A percentile compares a stretch with the other conserved stretches of the same genome.
Evolutionary conservation across 2,329 filamentous ascomycete genomes (phyloP).

Genomic region (Thelonectria rubi): DNA sequence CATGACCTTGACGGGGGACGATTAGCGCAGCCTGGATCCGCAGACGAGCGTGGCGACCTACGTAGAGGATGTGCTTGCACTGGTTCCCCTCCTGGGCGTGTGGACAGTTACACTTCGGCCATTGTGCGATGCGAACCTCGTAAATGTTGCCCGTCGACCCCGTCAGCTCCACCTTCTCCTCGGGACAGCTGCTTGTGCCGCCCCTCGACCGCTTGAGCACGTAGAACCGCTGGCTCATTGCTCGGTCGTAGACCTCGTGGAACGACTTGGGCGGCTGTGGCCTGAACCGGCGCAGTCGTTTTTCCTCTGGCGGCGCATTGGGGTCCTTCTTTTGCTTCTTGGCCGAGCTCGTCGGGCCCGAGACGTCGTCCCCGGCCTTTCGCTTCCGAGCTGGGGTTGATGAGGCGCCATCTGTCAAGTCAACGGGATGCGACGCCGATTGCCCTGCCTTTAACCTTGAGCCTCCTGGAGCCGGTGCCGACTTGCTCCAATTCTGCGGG

Average conservation of each 20-base stretch:
- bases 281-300: constrained; percentile 49
- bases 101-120: constrained; percentile 65
- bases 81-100: constrained; percentile 62
- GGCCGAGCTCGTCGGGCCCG: constrained; percentile 2
- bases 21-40: no score
- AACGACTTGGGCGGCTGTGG: constrained; percentile 48
- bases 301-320: constrained; percentile 40
- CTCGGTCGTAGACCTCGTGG: constrained; percentile 49
- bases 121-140: constrained; percentile 60
- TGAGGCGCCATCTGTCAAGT: constrained; percentile 9
- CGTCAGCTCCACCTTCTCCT: constrained; percentile 66
- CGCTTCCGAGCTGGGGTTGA: constrained; percentile 31
- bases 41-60: constrained; percentile 37
- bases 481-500: constrained; percentile 9
- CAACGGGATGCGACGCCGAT: constrained; percentile 16
- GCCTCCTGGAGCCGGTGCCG: not conserved
- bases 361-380: constrained; percentile 10
- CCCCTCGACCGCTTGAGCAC: constrained; percentile 53
- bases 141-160: constrained; percentile 75
- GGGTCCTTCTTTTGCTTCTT: constrained; percentile 29
- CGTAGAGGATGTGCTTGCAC: constrained; percentile 73
- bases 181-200: constrained; percentile 50
- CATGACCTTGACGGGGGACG: constrained; percentile 55
- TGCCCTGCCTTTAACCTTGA: constrained; percentile 12
- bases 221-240: constrained; percentile 56